Evolutionary conservation across 2,329 filamentous ascomycete genomes (phyloP), one percentile per base, ranked within the genome.

Genomic region (Didymella pinodella): DNA sequence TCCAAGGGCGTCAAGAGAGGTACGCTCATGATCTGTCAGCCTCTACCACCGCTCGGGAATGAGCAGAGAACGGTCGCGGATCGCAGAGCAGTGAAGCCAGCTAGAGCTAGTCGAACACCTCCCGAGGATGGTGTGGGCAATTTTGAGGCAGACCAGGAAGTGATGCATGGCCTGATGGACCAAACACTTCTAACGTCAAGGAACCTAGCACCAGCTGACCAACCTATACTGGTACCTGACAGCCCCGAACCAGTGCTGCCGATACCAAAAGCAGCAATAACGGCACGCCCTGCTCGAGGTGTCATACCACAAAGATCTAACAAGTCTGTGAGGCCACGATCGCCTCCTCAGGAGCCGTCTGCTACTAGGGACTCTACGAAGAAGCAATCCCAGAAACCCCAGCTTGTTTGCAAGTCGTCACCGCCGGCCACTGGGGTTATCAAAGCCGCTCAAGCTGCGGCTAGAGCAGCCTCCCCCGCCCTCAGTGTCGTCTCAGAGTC

Each of bases 11-110:
- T 72, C 8, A 77, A 75, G 16, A 76, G 78, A 57, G 79, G 77
- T 34, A 80, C 74, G 56, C 65, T 83, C 12, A 61, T 82, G 2
- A 61, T 82, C 0, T 82, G 79, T 54, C 78, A 81, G 52, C 66
- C 75, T n/a, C 64, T 75, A 18, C 65, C 75, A 22, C 65, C 68
- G n/a, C 62, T 22, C 22, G 3, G 22, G 22, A 22, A 22, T 3
- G 22, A 64, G 45, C 58, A 61, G 28, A 65, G 45, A 43, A 25
- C 28, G 18, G 34, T 48, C 7, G n/a, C 50, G 11, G 40, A 22
- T 1, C 28, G 36, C 12, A 22, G 20, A 16, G 41, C 2, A 28
- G 7, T 5, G 7, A 28, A 28, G 7, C 6, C 14, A 44, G 41
- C 25, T 5, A 44, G 28, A 16, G 14, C 34, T 12, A 63, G 45